Percentiles rank a stretch among this genome's conserved stretches.
phyloP scores from a whole-genome alignment of 1,284 basidiomycete genomes.

The Boletus smithii region DNA sequence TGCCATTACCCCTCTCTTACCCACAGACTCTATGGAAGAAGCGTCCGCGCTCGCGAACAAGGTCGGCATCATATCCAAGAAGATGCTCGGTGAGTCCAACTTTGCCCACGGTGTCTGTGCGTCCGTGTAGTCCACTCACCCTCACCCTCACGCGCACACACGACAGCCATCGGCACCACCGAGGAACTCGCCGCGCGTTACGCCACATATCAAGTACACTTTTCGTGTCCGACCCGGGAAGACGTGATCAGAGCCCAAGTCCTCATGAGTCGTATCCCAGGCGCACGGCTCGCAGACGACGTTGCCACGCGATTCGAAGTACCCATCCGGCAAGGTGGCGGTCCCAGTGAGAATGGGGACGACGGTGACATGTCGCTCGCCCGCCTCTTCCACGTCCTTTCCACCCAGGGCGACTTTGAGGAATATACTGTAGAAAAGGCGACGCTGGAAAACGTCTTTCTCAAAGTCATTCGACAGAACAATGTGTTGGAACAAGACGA shows the following conservation, averaged over 20 bases:
- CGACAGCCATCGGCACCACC: conserved; percentile 62
- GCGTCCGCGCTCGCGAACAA: conserved; percentile 72
- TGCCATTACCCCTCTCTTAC: neutral
- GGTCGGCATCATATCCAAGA: conserved; percentile 69
- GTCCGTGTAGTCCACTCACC: neutral
- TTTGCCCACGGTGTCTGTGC: neutral
- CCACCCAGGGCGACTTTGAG: conserved; percentile 49
- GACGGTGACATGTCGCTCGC: conserved; percentile 44
- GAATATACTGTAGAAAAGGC: conserved; percentile 70
- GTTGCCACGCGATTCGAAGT: conserved; percentile 78
- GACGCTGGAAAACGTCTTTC: conserved; percentile 67
- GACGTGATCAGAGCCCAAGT: conserved; percentile 53
- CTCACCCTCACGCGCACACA: neutral
- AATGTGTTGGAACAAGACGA: conserved; percentile 51
- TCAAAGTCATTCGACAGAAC: conserved; percentile 69
- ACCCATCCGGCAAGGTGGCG: conserved; percentile 42
- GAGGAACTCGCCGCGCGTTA: conserved; percentile 61
- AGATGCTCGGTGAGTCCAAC: conserved; percentile 54
- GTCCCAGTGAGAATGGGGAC: neutral
- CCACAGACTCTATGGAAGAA: conserved; percentile 77
- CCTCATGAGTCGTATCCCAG: conserved; percentile 63
- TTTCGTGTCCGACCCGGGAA: conserved; percentile 61
- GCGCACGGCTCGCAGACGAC: conserved; percentile 66
- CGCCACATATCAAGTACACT: conserved; percentile 76
- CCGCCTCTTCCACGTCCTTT: conserved; percentile 53